Evolutionary conservation across 1,284 basidiomycete species (phyloP).

Genomic region (Naganishia cerealis): DNA sequence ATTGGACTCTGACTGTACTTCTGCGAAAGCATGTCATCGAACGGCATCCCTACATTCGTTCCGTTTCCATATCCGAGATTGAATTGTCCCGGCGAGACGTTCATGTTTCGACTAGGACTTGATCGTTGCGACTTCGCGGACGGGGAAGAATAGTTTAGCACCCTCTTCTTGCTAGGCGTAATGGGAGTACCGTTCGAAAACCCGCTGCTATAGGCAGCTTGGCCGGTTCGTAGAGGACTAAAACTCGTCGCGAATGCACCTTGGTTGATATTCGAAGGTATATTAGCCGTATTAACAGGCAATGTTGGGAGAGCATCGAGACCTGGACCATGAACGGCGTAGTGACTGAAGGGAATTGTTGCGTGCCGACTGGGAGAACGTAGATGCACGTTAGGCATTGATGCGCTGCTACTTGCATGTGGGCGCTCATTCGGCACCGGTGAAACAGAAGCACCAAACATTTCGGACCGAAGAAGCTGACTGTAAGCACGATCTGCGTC

Average conservation of each 20-base stretch:
- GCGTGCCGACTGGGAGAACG: conserved; percentile 44
- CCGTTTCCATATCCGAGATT: conserved; percentile 29
- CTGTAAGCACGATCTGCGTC: conserved; percentile 7
- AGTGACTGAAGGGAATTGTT: conserved; percentile 38
- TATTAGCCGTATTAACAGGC: conserved; percentile 19
- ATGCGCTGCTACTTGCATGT: conserved; percentile 35
- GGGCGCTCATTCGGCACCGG: conserved; percentile 30
- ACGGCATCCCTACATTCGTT: conserved; percentile 38
- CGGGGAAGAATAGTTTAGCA: conserved; percentile 40
- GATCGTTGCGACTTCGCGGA: conserved; percentile 37
- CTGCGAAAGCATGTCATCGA: conserved; percentile 68
- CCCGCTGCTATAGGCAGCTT: not conserved
- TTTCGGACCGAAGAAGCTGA: conserved; percentile 6
- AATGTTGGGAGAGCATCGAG: conserved; percentile 8
- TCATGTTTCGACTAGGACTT: conserved; percentile 38
- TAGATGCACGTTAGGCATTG: conserved; percentile 39
- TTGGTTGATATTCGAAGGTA: conserved; percentile 13
- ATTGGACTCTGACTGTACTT: conserved; percentile 89
- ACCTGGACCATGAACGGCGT: not conserved
- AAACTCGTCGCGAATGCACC: conserved; percentile 31
- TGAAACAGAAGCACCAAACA: conserved; percentile 29
- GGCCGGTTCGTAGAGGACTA: conserved; percentile 14
- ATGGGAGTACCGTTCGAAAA: conserved; percentile 10
- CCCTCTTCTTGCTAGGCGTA: conserved; percentile 33
- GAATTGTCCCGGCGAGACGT: conserved; percentile 34